Evolutionary conservation across 768 basidiomycete genomes (phyloP).

Genomic region (Lactarius pseudohatsudake): DNA sequence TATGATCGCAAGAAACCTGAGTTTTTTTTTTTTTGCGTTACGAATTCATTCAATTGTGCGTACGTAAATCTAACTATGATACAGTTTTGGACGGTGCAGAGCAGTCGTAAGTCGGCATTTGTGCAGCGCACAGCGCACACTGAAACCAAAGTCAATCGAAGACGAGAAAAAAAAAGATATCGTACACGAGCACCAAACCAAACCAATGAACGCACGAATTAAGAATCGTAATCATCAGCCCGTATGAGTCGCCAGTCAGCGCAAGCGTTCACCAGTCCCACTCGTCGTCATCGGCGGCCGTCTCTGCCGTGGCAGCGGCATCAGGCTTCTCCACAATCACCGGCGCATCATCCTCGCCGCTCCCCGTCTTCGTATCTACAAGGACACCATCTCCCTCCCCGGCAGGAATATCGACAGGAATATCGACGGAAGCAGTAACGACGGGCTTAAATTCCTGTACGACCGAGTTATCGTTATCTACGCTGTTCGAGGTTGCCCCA

Average conservation of each 20-base stretch:
- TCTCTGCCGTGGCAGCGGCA: neutral
- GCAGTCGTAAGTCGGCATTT: neutral
- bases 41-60: constrained; percentile 7
- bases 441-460: constrained; percentile 18
- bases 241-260: neutral
- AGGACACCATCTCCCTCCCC: constrained; percentile 18
- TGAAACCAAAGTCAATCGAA: neutral
- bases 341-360: constrained; percentile 9
- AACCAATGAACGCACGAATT: constrained; percentile 10
- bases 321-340: constrained; percentile 7
- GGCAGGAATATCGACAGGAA: constrained; percentile 5
- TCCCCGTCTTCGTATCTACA: constrained; percentile 14
- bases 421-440: constrained; percentile 3
- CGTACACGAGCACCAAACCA: constrained; percentile 2
- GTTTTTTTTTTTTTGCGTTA: constrained; percentile 1
- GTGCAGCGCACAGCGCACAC: constrained; percentile 11
- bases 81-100: constrained; percentile 12
- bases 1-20: neutral
- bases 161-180: constrained; percentile 2
- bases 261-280: neutral
- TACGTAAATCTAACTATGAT: constrained; percentile 18
- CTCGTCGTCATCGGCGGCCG: neutral
- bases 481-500: constrained; percentile 2
- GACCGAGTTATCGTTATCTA: constrained; percentile 20
- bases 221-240: constrained; percentile 4